Evolutionary conservation across 345 rosid genomes (phyloP), one percentile per base, ranked within the genome.

Genomic region (Limnanthes douglasii): DNA sequence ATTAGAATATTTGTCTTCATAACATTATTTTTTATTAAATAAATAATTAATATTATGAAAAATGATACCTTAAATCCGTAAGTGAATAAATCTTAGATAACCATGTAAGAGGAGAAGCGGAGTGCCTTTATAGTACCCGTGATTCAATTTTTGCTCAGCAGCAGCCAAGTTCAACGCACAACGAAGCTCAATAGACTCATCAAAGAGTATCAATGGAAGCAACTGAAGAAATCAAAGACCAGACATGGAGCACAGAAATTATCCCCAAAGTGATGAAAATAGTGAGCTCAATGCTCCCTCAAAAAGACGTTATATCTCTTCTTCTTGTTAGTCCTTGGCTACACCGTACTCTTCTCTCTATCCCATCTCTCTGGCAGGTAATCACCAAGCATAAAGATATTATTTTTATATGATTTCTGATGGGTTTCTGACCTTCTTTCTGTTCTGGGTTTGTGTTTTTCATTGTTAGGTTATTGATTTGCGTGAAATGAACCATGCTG

Each of bases 341-440:
- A 1, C 39, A 57, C 57, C 78, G 76, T 2, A 58, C 78, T 35
- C 93, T 88, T 37, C 37, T 45, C 50, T 66, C 83, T 3, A 65
- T 41, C 35, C 64, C 72, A 14, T 68, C 90, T 21, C 75, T 78
- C 22, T 88, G 80, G 80, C 74, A 54, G 68, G 95, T 86, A 66
- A 25, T 8, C 31, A 31, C 11, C 8, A 11, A 47, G 4, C 28
- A 25, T n/a, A n/a, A n/a, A n/a, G n/a, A n/a, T n/a, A n/a, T n/a
- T n/a, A n/a, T n/a, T n/a, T n/a, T n/a, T n/a, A 10, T 28, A n/a
- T 27, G 18, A 42, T 28, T 42, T 46, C 42, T 44, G 8, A 34
- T 26, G 11, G 13, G 15, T 18, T 20, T 45, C 15, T 28, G 10
- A 2, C 11, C 16, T n/a, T 37, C 31, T 11, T 0, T 45, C 8